Percentiles rank a stretch among this genome's conserved stretches.
Evolutionary conservation across 139 green algal species (phyloP).

Genomic region (Picochlorum sp.): DNA sequence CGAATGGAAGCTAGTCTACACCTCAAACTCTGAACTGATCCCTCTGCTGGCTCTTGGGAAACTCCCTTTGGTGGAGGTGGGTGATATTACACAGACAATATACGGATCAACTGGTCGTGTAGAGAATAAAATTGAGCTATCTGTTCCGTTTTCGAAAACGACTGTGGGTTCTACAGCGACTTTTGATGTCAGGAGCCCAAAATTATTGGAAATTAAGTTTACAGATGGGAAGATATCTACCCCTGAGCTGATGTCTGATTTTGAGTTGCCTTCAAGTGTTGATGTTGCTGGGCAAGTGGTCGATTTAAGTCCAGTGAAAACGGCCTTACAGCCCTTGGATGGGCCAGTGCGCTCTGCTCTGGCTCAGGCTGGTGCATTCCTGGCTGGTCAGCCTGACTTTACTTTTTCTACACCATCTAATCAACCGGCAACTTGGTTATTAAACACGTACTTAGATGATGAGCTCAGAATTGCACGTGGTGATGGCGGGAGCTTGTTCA

Average conservation of each 20-base stretch:
- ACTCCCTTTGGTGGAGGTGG: slow-evolving; percentile 74
- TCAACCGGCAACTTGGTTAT: slow-evolving; percentile 47
- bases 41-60: slow-evolving; percentile 59
- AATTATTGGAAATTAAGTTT: slow-evolving; percentile 72
- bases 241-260: slow-evolving; percentile 51
- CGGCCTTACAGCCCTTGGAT: slow-evolving; percentile 23
- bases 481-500: slow-evolving; percentile 48
- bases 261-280: slow-evolving; percentile 54
- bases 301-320: slow-evolving; percentile 44
- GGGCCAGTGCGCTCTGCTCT: slow-evolving; percentile 8
- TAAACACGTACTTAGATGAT: slow-evolving; percentile 76
- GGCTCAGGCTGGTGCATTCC: slow-evolving; percentile 25
- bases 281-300: slow-evolving; percentile 61
- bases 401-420: slow-evolving; percentile 33
- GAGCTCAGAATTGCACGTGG: slow-evolving; percentile 57
- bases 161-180: slow-evolving; percentile 47
- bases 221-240: slow-evolving; percentile 48
- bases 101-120: slow-evolving; percentile 44
- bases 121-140: slow-evolving; percentile 61
- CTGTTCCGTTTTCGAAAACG: slow-evolving; percentile 40
- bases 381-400: slow-evolving; percentile 43
- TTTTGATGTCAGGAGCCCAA: slow-evolving; percentile 74
- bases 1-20: slow-evolving; percentile 83
- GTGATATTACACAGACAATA: slow-evolving; percentile 77
- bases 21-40: slow-evolving; percentile 70